These are phyloP conservation scores for Cupressus sempervirens DNA, from an alignment of 75 land plant species.

Conservation along the genomic window DNA sequence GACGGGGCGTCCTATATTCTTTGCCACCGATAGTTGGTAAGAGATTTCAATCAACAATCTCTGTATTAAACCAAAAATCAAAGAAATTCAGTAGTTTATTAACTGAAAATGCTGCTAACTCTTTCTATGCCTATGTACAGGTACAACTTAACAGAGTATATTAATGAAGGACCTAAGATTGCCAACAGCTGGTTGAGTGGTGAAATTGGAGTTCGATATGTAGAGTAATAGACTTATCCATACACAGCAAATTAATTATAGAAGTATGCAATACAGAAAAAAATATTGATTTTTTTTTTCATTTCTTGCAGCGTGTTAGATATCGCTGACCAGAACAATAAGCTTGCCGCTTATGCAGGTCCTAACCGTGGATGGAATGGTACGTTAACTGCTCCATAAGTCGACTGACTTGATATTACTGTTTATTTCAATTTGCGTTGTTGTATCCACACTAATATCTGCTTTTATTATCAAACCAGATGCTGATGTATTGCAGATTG, in stretches of 20 bases:
- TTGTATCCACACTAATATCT: neutral
- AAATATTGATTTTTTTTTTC: neutral
- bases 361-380: conserved; percentile 74
- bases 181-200: conserved; percentile 88
- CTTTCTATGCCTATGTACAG: neutral
- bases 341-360: conserved; percentile 54
- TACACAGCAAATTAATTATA: neutral
- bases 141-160: neutral
- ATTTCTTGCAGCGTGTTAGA: conserved; percentile 28
- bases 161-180: conserved; percentile 27
- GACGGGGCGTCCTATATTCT: conserved; percentile 67
- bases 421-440: too few species aligned
- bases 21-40: conserved; percentile 85
- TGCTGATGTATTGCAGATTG: conserved; percentile 92
- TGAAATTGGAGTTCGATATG: conserved; percentile 68
- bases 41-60: neutral
- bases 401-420: neutral
- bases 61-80: neutral
- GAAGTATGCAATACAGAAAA: neutral
- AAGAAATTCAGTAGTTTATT: too few species aligned
- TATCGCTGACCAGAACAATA: conserved; percentile 47
- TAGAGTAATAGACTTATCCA: conserved; percentile 27
- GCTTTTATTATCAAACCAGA: conserved; percentile 38
- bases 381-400: conserved; percentile 17
- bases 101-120: neutral